Evolutionary conservation across 1,284 basidiomycete species (phyloP).

Genomic region (Termitomyces sp.): DNA sequence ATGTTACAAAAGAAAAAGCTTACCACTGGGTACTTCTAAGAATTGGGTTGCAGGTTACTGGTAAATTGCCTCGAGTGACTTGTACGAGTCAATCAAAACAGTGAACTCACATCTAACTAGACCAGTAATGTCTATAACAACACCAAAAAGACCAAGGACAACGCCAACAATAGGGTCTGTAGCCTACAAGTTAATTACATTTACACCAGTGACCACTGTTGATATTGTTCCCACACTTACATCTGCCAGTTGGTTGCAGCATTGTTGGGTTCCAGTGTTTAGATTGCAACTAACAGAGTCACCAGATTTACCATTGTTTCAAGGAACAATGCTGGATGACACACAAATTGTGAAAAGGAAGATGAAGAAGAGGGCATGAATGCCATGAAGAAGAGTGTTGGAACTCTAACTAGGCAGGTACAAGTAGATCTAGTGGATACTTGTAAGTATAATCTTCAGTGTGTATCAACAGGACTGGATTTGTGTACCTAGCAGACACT

Average conservation of each 20-base stretch:
- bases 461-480: no score
- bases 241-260: slow-evolving; percentile 10
- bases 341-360: slow-evolving; percentile 10
- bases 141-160: slow-evolving; percentile 15
- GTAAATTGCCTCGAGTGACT: not conserved
- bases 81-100: not conserved
- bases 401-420: no score
- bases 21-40: slow-evolving; percentile 4
- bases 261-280: slow-evolving; percentile 9
- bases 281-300: not conserved
- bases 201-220: no score
- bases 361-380: slow-evolving; percentile 13
- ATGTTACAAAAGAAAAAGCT: not conserved
- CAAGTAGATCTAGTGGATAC: no score
- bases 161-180: slow-evolving; percentile 1
- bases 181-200: not conserved
- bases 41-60: slow-evolving; percentile 8
- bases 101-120: slow-evolving; percentile 18
- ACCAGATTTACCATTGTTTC: not conserved
- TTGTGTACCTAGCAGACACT: no score
- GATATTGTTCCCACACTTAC: not conserved
- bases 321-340: slow-evolving; percentile 7
- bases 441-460: no score
- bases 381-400: no score
- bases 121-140: slow-evolving; percentile 11